phyloP scores from a whole-genome alignment of 768 basidiomycete genomes.

The Suillus decipiens region DNA sequence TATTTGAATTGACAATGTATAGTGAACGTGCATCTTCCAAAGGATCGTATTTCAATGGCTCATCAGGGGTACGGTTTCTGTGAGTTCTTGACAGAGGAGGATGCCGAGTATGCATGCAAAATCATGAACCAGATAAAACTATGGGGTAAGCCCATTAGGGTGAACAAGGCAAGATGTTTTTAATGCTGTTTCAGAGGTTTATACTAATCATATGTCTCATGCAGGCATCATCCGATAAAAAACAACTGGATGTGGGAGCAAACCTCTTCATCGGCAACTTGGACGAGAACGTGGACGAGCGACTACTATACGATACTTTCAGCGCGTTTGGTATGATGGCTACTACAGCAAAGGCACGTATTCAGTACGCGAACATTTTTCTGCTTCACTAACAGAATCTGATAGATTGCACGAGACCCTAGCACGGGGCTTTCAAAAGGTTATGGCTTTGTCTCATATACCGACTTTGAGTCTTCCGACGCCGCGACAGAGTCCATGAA shows the following conservation, averaged over 20 bases:
- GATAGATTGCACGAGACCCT: slow-evolving; percentile 89
- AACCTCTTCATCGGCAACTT: slow-evolving; percentile 96
- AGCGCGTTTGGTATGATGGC: slow-evolving; percentile 93
- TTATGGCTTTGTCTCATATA: slow-evolving; percentile 96
- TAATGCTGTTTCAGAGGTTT: background rate
- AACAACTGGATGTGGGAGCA: slow-evolving; percentile 96
- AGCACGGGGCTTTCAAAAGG: slow-evolving; percentile 86
- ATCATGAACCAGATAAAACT: slow-evolving; percentile 99
- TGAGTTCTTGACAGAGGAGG: slow-evolving; percentile 98
- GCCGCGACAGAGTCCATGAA: slow-evolving; percentile 98
- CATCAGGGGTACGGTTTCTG: slow-evolving; percentile 99
- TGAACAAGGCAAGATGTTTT: slow-evolving; percentile 84
- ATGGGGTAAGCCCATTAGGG: slow-evolving; percentile 97
- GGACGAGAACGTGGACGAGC: slow-evolving; percentile 94
- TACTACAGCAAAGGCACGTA: slow-evolving; percentile 76
- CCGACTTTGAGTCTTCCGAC: slow-evolving; percentile 97
- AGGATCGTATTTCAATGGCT: slow-evolving; percentile 97
- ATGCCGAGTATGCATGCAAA: slow-evolving; percentile 99
- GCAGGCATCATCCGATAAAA: slow-evolving; percentile 97
- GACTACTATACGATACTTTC: slow-evolving; percentile 92
- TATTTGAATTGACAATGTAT: slow-evolving; percentile 2
- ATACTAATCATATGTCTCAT: slow-evolving; percentile 10
- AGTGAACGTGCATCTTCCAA: slow-evolving; percentile 98
- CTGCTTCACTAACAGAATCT: slow-evolving; percentile 7
- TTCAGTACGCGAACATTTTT: background rate